Base-by-base conservation (phyloP, 805 yeast species). In the Kluyveromyces aestuarii region DNA sequence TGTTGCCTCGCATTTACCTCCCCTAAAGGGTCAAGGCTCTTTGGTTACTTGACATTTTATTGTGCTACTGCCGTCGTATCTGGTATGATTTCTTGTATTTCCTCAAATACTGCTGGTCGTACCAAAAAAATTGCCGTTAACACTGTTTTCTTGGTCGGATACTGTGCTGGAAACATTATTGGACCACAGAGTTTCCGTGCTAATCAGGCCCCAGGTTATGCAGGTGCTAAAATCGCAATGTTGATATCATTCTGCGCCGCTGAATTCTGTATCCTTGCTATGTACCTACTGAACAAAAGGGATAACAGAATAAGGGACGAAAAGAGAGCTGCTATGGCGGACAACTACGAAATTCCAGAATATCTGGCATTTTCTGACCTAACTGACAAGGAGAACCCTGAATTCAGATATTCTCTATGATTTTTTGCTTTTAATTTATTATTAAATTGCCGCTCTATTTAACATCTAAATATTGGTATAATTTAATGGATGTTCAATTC, bases 111-210 rank as follows among this genome's bases (percentile, higher is more conserved):
- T 9, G 77, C 77, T 7, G 85, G 85, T 8, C 75, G 73, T 56
- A 78, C 84, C 10, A 48, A 48, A 19, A 58, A 66, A 69, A 49
- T 50, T 9, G 63, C 68, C 8, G 67, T 75, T 57, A 71, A 67
- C 27, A 66, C 66, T 18, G 53, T 72, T 52, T 61, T 64, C 50
- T 65, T 70, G 62, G 55, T 66, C 6, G 59, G 63, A 0, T 76
- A 75, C 54, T 63, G 71, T 39, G 52, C 73, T 38, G 63, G 71
- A 6, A 48, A 48, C 39, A 46, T 48, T 46, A 64, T 70, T 44
- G 83, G 83, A 3, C 81, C 82, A 1, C 80, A 75, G 50, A 66
- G 76, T 2, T 76, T 76, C 54, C 58, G 63, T 40, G 63, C 62
- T 0, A 47, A 46, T 2, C 74, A 77, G 54, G 75, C 77, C 4